These are phyloP conservation scores for Escallonia rubra DNA, from an alignment of 129 eudicot genomes.

Conservation along the genomic window DNA sequence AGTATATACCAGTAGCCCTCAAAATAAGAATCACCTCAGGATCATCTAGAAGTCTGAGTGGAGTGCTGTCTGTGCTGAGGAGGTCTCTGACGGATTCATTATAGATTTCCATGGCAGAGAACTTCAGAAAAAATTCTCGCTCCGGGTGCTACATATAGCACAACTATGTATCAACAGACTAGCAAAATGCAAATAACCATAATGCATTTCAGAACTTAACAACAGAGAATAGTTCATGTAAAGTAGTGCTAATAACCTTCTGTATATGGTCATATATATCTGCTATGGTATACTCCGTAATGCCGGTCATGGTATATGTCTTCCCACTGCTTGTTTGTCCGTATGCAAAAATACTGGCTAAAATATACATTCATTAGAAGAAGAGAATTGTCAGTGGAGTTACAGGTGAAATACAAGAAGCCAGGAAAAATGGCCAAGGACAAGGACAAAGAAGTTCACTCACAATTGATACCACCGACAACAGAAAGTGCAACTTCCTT, in stretches of 20 bases:
- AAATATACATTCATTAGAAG: not conserved
- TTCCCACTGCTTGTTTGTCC: slow-evolving; percentile 98
- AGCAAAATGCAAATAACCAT: not conserved
- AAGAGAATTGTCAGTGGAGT: not conserved
- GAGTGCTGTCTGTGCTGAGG: slow-evolving; percentile 54
- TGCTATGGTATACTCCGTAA: slow-evolving; percentile 75
- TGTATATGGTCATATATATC: slow-evolving; percentile 76
- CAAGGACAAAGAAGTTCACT: slow-evolving; percentile 19
- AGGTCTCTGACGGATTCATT: slow-evolving; percentile 90
- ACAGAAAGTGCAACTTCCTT: slow-evolving; percentile 86
- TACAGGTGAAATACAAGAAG: slow-evolving; percentile 3
- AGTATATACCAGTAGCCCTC: not conserved
- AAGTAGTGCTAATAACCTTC: slow-evolving; percentile 38
- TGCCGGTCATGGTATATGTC: slow-evolving; percentile 90
- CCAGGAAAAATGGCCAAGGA: slow-evolving; percentile 6
- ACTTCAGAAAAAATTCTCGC: slow-evolving; percentile 70
- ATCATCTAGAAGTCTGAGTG: slow-evolving; percentile 82
- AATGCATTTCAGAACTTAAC: not conserved
- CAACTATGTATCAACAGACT: slow-evolving; percentile 14
- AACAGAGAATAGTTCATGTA: slow-evolving; percentile 8
- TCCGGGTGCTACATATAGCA: slow-evolving; percentile 58
- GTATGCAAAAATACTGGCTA: slow-evolving; percentile 92
- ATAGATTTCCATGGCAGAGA: slow-evolving; percentile 90
- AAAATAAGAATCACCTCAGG: slow-evolving; percentile 58
- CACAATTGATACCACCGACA: slow-evolving; percentile 80